These are phyloP conservation scores for Komagataella ulmi DNA, from an alignment of 805 yeast genomes.

Conservation along the genomic window DNA sequence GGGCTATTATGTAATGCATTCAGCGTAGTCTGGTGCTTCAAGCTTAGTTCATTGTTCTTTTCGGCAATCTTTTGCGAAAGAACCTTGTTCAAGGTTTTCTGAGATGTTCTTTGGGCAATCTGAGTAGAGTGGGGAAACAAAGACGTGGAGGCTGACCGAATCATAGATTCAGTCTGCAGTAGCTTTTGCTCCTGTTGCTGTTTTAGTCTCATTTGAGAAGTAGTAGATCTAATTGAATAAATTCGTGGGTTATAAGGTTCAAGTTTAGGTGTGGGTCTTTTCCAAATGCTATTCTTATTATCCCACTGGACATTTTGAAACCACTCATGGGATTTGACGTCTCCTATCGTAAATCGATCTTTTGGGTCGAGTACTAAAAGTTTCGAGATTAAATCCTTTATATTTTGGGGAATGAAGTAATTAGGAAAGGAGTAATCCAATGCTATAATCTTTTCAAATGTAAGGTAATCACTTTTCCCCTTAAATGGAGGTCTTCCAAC, in stretches of 20 bases:
- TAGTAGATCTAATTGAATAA: slow-evolving; percentile 7
- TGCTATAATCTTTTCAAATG: slow-evolving; percentile 78
- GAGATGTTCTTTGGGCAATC: slow-evolving; percentile 15
- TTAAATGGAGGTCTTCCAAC: slow-evolving; percentile 85
- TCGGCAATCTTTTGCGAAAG: slow-evolving; percentile 16
- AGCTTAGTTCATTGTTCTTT: slow-evolving; percentile 14
- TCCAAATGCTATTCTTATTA: slow-evolving; percentile 59
- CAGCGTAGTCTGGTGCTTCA: slow-evolving; percentile 8
- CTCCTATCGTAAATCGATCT: slow-evolving; percentile 41
- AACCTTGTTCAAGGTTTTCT: slow-evolving; percentile 19
- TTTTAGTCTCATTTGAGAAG: not conserved
- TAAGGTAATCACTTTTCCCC: slow-evolving; percentile 72
- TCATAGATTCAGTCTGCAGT: slow-evolving; percentile 18
- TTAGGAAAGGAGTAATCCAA: slow-evolving; percentile 62
- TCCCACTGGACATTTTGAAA: slow-evolving; percentile 57
- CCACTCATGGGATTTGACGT: slow-evolving; percentile 59
- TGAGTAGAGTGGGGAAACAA: slow-evolving; percentile 7
- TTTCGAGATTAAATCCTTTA: slow-evolving; percentile 53
- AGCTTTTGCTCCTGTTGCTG: slow-evolving; percentile 1
- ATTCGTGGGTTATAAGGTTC: slow-evolving; percentile 44
- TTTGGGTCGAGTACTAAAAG: slow-evolving; percentile 64
- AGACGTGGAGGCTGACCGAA: not conserved
- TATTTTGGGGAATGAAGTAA: slow-evolving; percentile 44
- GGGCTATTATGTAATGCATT: not conserved
- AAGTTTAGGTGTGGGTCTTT: slow-evolving; percentile 47